Evolutionary conservation across 768 basidiomycete genomes (phyloP), one percentile per base, ranked within the genome.

Genomic region (Filobasidium floriforme): DNA sequence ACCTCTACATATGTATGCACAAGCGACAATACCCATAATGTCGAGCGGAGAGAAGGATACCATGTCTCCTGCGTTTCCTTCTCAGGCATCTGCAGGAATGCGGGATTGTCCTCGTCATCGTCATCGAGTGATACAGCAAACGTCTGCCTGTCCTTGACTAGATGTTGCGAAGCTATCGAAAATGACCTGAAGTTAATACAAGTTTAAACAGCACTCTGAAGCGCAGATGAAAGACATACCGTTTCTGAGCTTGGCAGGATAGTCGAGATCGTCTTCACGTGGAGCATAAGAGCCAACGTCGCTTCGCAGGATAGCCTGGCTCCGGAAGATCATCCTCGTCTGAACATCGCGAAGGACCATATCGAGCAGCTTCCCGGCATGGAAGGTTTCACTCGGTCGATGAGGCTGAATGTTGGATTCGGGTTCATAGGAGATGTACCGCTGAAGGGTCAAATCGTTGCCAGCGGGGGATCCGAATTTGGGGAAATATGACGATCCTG

Each of bases 261-360:
- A 98, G 15, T 86, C 85, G 57, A 98, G 79, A 76, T 97, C 93
- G 15, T 76, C 71, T 1, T 82, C 78, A 68, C 85, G 88, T 0
- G 91, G 87, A 0, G 83, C 82, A 76, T 88, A 97, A 72, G 89
- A 87, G 69, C 88, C 82, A 41, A 98, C 90, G 61, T 97, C 94
- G 40, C 85, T 84, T 73, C 92, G 89, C 40, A 99, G 86, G 54
- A 96, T 83, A 1, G 90, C 85, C 78, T 98, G 93, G 7, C 93
- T 93, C 76, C 96, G 89, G 84, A 98, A 98, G 72, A 97, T 92
- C 55, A 98, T 77, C 63, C 92, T 80, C 14, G 96, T 97, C 81
- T 98, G 94, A 0, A 93, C 92, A 75, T 98, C 94, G 76, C 97
- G 93, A 29, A 97, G 79, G 0, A 97, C 87, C 86, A 92, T 90